Percentiles rank a stretch among this genome's conserved stretches.
Conservation (phyloP, 495 filamentous ascomycete species). For the Friedmanniomyces simplex region DNA sequence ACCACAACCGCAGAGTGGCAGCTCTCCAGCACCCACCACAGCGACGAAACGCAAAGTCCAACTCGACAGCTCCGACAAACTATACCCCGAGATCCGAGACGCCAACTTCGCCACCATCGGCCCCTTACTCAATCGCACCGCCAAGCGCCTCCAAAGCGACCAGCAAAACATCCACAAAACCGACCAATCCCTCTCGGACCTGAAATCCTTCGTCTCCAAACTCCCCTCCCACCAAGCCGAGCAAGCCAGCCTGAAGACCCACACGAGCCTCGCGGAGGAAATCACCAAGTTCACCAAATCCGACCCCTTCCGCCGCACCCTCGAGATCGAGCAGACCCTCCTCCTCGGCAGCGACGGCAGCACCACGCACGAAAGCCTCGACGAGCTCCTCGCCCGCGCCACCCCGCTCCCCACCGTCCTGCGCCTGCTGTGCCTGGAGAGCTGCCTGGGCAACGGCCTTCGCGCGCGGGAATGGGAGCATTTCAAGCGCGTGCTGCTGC, state of each 20-base stretch:
- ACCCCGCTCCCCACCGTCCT: constrained; percentile 68
- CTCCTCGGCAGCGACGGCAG: constrained; percentile 83
- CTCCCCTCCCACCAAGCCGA: constrained; percentile 88
- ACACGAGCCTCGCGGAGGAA: constrained; percentile 87
- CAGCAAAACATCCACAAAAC: constrained; percentile 73
- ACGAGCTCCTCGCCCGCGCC: constrained; percentile 84
- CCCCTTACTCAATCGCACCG: constrained; percentile 77
- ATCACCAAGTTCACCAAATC: constrained; percentile 83
- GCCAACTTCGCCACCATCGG: constrained; percentile 94
- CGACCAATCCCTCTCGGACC: constrained; percentile 79
- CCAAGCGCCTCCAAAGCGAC: constrained; percentile 73
- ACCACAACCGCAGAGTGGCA: constrained; percentile 32
- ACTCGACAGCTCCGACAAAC: constrained; percentile 78
- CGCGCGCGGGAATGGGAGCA: constrained; percentile 76
- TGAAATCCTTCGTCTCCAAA: constrained; percentile 85
- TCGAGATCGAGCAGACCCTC: constrained; percentile 93
- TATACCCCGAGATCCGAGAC: constrained; percentile 82
- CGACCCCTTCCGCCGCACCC: constrained; percentile 73
- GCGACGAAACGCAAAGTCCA: constrained; percentile 79
- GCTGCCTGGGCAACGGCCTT: constrained; percentile 78
- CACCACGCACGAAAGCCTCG: constrained; percentile 78
- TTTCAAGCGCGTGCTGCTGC: constrained; percentile 77
- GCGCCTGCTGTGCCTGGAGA: constrained; percentile 80
- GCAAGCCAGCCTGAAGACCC: constrained; percentile 79
- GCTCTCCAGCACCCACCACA: constrained; percentile 36